Evolutionary conservation across 768 basidiomycete genomes (phyloP).

Genomic region (Russula griseocarnosa): DNA sequence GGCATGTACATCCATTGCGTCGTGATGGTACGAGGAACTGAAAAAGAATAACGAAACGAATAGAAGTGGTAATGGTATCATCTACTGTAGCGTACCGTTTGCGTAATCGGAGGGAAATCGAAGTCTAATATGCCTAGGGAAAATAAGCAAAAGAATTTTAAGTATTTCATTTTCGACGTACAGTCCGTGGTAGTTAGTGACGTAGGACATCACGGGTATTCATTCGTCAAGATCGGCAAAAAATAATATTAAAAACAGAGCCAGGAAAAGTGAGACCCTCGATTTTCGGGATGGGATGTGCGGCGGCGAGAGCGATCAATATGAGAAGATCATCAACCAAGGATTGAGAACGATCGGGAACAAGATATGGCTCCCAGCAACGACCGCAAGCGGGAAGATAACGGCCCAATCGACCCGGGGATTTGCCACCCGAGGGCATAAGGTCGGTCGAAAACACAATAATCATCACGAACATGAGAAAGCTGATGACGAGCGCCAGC

Average conservation of each 20-base stretch:
- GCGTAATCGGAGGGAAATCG: neutral
- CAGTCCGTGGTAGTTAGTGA: neutral
- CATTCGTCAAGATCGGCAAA: neutral
- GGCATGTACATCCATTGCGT: neutral
- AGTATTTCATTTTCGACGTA: neutral
- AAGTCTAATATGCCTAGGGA: neutral
- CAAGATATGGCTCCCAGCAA: constrained; percentile 61
- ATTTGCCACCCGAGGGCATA: constrained; percentile 67
- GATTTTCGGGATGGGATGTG: too few species aligned
- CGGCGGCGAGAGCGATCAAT: constrained; percentile 31
- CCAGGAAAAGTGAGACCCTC: neutral
- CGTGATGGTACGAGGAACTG: neutral
- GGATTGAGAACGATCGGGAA: constrained; percentile 87
- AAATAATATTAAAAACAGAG: neutral
- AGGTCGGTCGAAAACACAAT: constrained; percentile 50
- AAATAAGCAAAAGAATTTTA: neutral
- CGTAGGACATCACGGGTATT: neutral
- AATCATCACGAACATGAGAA: constrained; percentile 50
- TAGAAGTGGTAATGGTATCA: neutral
- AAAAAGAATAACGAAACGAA: neutral
- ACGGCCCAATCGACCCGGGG: constrained; percentile 65
- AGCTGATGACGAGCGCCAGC: constrained; percentile 54
- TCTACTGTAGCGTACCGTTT: neutral
- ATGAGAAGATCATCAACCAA: constrained; percentile 83
- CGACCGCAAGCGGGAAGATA: constrained; percentile 66